phyloP scores from a whole-genome alignment of 192 early-diverging fungal species.

The Podila verticillata region DNA sequence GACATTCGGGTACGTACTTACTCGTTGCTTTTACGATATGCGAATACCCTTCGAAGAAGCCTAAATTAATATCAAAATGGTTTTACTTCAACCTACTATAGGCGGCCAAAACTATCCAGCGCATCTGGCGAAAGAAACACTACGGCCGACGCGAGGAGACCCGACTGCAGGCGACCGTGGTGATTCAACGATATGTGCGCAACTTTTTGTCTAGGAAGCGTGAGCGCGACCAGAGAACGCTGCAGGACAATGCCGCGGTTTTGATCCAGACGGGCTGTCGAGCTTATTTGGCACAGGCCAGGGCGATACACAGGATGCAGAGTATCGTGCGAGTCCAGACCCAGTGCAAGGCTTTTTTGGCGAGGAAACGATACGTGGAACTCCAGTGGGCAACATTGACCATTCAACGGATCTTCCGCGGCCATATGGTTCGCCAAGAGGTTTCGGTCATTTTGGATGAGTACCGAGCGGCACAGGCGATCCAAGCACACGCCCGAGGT shows the following conservation, averaged over 20 bases:
- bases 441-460: background rate
- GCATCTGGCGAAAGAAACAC: conserved; percentile 50
- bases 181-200: conserved; percentile 38
- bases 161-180: conserved; percentile 27
- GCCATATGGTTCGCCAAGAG: conserved; percentile 24
- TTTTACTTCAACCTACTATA: background rate
- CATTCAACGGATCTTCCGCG: conserved; percentile 21
- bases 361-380: conserved; percentile 22
- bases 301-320: conserved; percentile 16
- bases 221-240: background rate
- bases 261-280: conserved; percentile 50
- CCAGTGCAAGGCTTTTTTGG: conserved; percentile 22
- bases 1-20: conserved; percentile 38
- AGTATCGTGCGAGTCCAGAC: conserved; percentile 20
- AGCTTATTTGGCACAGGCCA: conserved; percentile 28
- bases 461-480: conserved; percentile 11
- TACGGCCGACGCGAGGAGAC: conserved; percentile 37
- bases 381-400: conserved; percentile 29
- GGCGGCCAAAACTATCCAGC: conserved; percentile 52
- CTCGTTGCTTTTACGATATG: no score
- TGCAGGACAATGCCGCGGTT: conserved; percentile 16
- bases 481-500: conserved; percentile 38
- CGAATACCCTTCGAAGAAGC: background rate
- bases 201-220: conserved; percentile 17
- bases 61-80: background rate